phyloP scores from a whole-genome alignment of 225 moss, liverwort and hornwort genomes.

The Polytrichum formosum region DNA sequence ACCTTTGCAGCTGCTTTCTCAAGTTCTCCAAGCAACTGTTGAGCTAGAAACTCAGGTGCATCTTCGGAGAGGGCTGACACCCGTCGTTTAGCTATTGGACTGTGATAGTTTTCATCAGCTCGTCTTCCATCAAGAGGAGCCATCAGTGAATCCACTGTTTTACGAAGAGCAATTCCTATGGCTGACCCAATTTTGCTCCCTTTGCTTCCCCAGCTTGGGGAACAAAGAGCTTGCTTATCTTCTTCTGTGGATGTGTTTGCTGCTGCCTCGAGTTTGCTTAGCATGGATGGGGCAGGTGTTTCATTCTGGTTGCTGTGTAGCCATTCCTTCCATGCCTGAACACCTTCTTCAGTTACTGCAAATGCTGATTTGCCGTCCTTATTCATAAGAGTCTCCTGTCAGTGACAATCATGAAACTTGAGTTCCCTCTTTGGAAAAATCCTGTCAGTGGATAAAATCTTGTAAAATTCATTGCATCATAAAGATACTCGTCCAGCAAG shows the following conservation, averaged over 20 bases:
- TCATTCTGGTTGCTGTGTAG: slow-evolving; percentile 29
- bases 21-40: slow-evolving; percentile 61
- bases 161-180: slow-evolving; percentile 45
- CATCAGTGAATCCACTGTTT: slow-evolving; percentile 60
- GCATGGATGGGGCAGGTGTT: slow-evolving; percentile 23
- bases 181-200: slow-evolving; percentile 46
- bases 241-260: slow-evolving; percentile 13
- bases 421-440: slow-evolving; percentile 2
- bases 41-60: slow-evolving; percentile 55
- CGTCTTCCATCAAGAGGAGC: slow-evolving; percentile 56
- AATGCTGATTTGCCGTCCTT: slow-evolving; percentile 18
- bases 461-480: too few species aligned
- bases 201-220: slow-evolving; percentile 47
- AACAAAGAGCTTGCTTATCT: slow-evolving; percentile 26
- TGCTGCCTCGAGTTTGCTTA: slow-evolving; percentile 46
- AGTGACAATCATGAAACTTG: slow-evolving; percentile 6
- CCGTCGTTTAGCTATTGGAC: slow-evolving; percentile 41
- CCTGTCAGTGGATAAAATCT: too few species aligned
- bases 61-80: slow-evolving; percentile 43
- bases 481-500: too few species aligned
- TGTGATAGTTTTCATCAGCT: slow-evolving; percentile 36
- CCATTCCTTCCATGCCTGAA: slow-evolving; percentile 50
- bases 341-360: slow-evolving; percentile 19
- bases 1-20: slow-evolving; percentile 66
- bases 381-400: slow-evolving; percentile 26